Percentiles rank a stretch among this genome's conserved stretches.
Evolutionary conservation across 352 stramenopile genomes (phyloP).

Genomic region (Globisporangium echinulatum): DNA sequence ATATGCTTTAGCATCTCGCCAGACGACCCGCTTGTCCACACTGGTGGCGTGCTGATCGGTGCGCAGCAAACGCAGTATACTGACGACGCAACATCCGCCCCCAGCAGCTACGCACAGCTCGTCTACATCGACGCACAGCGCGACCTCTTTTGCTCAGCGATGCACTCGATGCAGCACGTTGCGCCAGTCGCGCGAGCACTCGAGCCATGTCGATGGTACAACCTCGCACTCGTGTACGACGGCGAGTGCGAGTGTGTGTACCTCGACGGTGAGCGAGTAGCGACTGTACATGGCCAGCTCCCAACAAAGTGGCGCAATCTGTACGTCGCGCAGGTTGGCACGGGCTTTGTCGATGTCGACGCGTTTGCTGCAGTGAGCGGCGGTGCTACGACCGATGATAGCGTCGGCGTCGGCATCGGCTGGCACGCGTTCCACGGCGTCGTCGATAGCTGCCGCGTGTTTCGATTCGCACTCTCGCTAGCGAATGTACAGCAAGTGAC

Average conservation of each 20-base stretch:
- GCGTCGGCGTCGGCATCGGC: background rate
- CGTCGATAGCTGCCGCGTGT: conserved; percentile 26
- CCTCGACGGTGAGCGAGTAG: conserved; percentile 17
- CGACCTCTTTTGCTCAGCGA: conserved; percentile 17
- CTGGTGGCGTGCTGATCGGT: conserved; percentile 3
- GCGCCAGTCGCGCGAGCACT: conserved; percentile 7
- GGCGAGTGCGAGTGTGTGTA: conserved; percentile 16
- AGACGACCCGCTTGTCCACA: conserved; percentile 6
- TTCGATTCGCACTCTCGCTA: conserved; percentile 11
- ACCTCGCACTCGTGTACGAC: conserved; percentile 26
- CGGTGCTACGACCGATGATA: background rate
- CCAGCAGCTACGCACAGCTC: conserved; percentile 11
- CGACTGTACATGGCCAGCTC: background rate
- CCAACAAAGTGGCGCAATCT: conserved; percentile 12
- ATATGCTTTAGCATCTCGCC: conserved; percentile 18
- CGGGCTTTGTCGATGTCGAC: conserved; percentile 14
- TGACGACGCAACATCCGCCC: background rate
- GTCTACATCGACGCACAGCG: conserved; percentile 12
- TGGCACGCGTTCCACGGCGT: conserved; percentile 32
- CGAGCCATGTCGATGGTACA: conserved; percentile 24
- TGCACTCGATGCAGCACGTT: conserved; percentile 1
- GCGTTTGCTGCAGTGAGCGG: background rate
- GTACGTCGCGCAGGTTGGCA: conserved; percentile 20
- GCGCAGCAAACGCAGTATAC: background rate
- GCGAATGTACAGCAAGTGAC: conserved; percentile 10